A percentile compares a stretch with the other conserved stretches of the same genome.
Evolutionary conservation across 176 grass and related monocot genomes (phyloP).

Genomic region (Zizania latifolia): DNA sequence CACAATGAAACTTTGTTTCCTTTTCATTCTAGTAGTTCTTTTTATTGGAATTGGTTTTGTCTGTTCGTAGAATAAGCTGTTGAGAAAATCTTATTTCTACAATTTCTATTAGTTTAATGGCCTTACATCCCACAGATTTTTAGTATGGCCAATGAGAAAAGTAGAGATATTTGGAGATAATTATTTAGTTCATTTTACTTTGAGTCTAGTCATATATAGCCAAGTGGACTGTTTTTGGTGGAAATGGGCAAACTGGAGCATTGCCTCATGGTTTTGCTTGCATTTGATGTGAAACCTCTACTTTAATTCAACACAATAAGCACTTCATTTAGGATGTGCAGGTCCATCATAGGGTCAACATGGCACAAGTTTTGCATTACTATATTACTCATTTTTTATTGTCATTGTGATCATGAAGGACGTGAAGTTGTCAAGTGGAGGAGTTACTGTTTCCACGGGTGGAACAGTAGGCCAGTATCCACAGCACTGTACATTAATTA

Average conservation of each 20-base stretch:
- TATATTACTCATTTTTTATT: neutral
- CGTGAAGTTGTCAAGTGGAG: too few relatives aligned
- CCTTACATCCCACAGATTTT: neutral
- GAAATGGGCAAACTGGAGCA: neutral
- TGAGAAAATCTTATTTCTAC: neutral
- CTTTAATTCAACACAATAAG: neutral
- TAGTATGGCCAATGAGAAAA: neutral
- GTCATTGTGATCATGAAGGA: neutral
- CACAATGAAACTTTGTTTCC: neutral
- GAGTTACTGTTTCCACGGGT: too few relatives aligned
- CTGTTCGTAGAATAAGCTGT: neutral
- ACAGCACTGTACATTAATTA: too few relatives aligned
- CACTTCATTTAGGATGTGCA: neutral
- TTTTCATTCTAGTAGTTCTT: constrained; percentile 6
- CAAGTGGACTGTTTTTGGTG: neutral
- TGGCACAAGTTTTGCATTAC: neutral
- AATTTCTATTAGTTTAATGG: constrained; percentile 4
- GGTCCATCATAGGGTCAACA: neutral
- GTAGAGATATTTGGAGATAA: neutral
- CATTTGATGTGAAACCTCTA: neutral
- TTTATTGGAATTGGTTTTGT: neutral
- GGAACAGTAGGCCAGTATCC: too few relatives aligned
- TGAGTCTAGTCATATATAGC: neutral
- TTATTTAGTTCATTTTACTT: neutral
- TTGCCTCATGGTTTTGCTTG: neutral